Conservation (phyloP, 1,284 basidiomycete species). For the Ustilago trichophora region DNA sequence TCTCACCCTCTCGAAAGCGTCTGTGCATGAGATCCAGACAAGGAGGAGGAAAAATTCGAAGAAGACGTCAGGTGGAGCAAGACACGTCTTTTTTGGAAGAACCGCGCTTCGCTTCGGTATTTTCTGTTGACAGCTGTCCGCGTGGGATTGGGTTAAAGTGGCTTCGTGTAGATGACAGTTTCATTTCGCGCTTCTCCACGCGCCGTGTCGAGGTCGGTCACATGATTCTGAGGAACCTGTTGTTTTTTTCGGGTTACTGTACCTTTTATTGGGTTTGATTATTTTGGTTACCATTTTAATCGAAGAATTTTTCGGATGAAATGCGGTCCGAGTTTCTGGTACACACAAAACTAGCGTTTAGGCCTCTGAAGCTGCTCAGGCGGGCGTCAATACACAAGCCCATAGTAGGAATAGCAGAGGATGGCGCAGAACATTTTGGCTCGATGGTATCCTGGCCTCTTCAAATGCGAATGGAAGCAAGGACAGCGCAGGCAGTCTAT, state of each 20-base stretch:
- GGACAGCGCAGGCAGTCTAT: too few relatives aligned
- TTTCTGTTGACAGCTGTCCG: constrained; percentile 48
- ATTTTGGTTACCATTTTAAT: background rate
- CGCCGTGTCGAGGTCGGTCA: constrained; percentile 29
- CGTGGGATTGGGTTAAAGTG: constrained; percentile 30
- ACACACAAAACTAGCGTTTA: too few relatives aligned
- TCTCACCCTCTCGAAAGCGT: background rate
- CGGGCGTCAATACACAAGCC: too few relatives aligned
- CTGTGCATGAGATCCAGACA: constrained; percentile 4
- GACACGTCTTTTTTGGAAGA: constrained; percentile 33
- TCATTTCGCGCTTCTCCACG: constrained; percentile 29
- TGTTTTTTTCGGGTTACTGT: too few relatives aligned
- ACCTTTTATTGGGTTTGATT: background rate
- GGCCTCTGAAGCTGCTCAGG: too few relatives aligned
- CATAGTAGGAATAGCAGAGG: too few relatives aligned
- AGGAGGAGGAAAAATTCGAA: too few relatives aligned
- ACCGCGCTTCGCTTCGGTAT: constrained; percentile 25
- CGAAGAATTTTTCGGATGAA: too few relatives aligned
- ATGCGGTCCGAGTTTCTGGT: too few relatives aligned
- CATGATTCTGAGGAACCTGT: constrained; percentile 11
- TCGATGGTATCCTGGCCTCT: too few relatives aligned
- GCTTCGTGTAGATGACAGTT: constrained; percentile 28
- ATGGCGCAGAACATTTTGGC: too few relatives aligned
- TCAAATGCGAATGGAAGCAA: too few relatives aligned
- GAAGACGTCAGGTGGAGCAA: constrained; percentile 36